phyloP scores from a whole-genome alignment of 768 basidiomycete species.

The Lyophyllum atratum region DNA sequence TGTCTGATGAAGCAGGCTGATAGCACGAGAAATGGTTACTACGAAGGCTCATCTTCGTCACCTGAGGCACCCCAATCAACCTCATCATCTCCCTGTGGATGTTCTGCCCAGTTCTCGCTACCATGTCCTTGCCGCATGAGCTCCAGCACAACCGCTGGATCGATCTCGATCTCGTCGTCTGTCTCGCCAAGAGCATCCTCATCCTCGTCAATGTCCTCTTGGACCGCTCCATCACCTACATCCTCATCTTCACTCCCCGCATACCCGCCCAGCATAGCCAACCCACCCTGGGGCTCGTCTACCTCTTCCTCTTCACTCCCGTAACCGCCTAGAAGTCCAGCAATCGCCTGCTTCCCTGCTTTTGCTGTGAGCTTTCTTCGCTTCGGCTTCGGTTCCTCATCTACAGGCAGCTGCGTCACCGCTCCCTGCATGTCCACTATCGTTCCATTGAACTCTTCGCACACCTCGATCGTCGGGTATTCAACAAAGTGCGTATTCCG shows the following conservation, averaged over 20 bases:
- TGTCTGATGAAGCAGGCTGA: conserved; percentile 35
- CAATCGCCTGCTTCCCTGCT: conserved; percentile 57
- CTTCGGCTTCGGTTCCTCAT: conserved; percentile 46
- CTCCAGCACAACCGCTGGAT: conserved; percentile 42
- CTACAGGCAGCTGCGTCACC: conserved; percentile 30
- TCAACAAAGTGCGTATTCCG: conserved; percentile 73
- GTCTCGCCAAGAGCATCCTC: conserved; percentile 24
- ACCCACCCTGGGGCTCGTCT: conserved; percentile 30
- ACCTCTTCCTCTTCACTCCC: conserved; percentile 48
- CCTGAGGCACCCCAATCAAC: conserved; percentile 53
- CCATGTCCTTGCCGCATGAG: conserved; percentile 39
- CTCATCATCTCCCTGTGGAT: conserved; percentile 40
- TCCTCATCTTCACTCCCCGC: conserved; percentile 48
- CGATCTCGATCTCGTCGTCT: conserved; percentile 30
- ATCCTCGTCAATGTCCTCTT: conserved; percentile 29
- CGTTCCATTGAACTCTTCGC: conserved; percentile 65
- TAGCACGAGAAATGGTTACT: not conserved
- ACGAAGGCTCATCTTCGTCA: conserved; percentile 29
- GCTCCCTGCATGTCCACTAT: conserved; percentile 58
- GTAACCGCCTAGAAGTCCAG: conserved; percentile 60
- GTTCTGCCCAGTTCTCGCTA: conserved; percentile 25
- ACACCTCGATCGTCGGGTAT: conserved; percentile 81
- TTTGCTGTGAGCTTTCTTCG: conserved; percentile 54
- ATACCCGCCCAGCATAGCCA: conserved; percentile 45
- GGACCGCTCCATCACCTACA: conserved; percentile 27